Conservation (phyloP, 345 rosid species). For the Diplotaxis tenuifolia region DNA sequence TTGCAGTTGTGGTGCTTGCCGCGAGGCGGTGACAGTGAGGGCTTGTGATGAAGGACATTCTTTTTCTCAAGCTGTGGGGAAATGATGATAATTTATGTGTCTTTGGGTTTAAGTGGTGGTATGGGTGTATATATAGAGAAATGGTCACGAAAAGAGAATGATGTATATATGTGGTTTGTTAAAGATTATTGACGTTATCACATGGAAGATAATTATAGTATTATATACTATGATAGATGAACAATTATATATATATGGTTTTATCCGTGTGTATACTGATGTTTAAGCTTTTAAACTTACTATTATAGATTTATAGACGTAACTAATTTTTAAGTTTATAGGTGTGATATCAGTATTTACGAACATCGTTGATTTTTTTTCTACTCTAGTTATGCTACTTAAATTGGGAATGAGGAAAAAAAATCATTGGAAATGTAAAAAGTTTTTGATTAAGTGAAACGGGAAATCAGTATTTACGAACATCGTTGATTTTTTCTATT, state of each 20-base stretch:
- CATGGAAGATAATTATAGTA: background rate
- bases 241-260: too few relatives aligned
- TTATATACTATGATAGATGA: too few relatives aligned
- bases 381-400: too few relatives aligned
- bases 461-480: too few relatives aligned
- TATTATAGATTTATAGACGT: background rate
- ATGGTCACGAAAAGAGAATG: background rate
- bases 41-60: slow-evolving; percentile 42
- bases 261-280: background rate
- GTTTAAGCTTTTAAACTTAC: background rate
- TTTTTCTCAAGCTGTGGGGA: background rate
- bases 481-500: too few relatives aligned
- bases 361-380: too few relatives aligned
- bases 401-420: too few relatives aligned
- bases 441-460: too few relatives aligned
- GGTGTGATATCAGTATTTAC: too few relatives aligned
- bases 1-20: slow-evolving; percentile 15
- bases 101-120: slow-evolving; percentile 21
- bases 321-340: background rate
- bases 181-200: background rate
- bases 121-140: slow-evolving; percentile 6
- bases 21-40: slow-evolving; percentile 23
- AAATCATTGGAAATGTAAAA: too few relatives aligned
- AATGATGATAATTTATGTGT: background rate
- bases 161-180: background rate